Evolutionary conservation across 768 basidiomycete species (phyloP).

Genomic region (Tephrocybe sp.): DNA sequence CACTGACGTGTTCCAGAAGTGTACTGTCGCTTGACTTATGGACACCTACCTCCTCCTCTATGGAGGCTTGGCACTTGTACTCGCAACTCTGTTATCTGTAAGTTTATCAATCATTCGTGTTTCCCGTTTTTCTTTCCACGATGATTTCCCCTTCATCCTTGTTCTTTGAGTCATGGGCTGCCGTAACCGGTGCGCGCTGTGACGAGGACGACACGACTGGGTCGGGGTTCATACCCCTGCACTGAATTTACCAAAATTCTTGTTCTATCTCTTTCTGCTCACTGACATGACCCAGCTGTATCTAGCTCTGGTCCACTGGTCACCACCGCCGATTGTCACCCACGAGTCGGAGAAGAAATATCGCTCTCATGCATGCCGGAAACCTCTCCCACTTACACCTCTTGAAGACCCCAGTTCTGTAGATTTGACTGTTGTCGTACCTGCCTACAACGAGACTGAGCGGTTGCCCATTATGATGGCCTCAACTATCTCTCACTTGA

Average conservation of each 20-base stretch:
- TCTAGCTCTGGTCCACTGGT: constrained; percentile 66
- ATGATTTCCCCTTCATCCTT: constrained; percentile 85
- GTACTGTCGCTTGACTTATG: constrained; percentile 19
- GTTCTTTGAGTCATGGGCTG: constrained; percentile 83
- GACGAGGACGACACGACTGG: constrained; percentile 61
- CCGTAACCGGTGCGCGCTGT: constrained; percentile 46
- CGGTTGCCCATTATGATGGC: constrained; percentile 84
- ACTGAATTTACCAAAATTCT: constrained; percentile 27
- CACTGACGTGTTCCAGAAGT: constrained; percentile 8
- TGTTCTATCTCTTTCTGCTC: constrained; percentile 11
- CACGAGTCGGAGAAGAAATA: constrained; percentile 69
- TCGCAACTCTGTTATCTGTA: constrained; percentile 33
- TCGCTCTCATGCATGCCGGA: constrained; percentile 50
- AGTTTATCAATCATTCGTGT: constrained; percentile 21
- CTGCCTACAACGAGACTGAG: constrained; percentile 88
- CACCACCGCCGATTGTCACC: constrained; percentile 64
- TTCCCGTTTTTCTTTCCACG: constrained; percentile 22
- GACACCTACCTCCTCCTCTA: constrained; percentile 32
- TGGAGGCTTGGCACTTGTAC: constrained; percentile 29
- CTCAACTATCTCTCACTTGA: constrained; percentile 67
- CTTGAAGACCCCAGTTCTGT: constrained; percentile 57
- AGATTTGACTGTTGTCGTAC: constrained; percentile 80
- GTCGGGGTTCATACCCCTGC: constrained; percentile 42
- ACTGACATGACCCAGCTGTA: constrained; percentile 52
- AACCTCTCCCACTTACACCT: constrained; percentile 52